Percentiles rank a stretch among this genome's conserved stretches.
phyloP scores from a whole-genome alignment of 2,329 filamentous ascomycete species.

The Penicillium aurantiogriseum region DNA sequence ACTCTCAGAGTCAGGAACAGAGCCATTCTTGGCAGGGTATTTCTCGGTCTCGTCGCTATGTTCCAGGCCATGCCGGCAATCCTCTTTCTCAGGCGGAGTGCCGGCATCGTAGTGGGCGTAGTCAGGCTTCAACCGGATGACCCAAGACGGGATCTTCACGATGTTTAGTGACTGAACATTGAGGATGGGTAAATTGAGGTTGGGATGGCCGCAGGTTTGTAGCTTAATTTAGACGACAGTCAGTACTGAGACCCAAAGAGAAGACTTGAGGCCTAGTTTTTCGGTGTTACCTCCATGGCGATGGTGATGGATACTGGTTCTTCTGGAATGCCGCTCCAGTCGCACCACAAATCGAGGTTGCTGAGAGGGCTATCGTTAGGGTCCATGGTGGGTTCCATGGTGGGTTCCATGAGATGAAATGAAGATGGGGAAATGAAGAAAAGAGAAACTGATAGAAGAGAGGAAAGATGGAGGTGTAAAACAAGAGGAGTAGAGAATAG shows the following conservation, averaged over 20 bases:
- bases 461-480: constrained; percentile 1
- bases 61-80: too few relatives aligned
- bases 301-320: constrained; percentile 28
- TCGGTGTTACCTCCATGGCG: constrained; percentile 30
- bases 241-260: background rate
- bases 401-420: background rate
- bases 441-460: background rate
- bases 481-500: constrained; percentile 13
- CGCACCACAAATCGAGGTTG: constrained; percentile 32
- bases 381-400: constrained; percentile 6
- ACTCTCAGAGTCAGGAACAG: background rate
- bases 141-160: background rate
- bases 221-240: background rate
- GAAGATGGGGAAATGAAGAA: background rate
- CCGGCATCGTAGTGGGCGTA: background rate
- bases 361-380: constrained; percentile 19
- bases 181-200: constrained; percentile 24
- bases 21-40: background rate
- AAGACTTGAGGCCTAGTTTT: background rate
- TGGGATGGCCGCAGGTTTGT: constrained; percentile 28
- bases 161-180: constrained; percentile 10
- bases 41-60: background rate
- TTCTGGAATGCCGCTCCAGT: constrained; percentile 30
- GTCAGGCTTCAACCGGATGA: constrained; percentile 1
- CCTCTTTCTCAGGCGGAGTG: background rate